Conservation (phyloP, 345 rosid genomes). For the Draba incana region DNA sequence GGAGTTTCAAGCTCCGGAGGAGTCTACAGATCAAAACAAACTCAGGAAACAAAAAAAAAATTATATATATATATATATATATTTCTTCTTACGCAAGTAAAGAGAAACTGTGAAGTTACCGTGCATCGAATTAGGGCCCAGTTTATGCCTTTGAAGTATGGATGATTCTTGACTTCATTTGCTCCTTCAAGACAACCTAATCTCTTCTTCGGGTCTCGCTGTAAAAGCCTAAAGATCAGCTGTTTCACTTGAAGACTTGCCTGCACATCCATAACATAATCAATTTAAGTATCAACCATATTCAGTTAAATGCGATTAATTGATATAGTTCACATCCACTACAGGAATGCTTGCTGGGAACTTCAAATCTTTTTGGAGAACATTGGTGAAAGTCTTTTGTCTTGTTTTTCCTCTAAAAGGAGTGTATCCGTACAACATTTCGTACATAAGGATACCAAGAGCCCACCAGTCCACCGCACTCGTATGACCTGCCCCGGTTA, state of each 20-base stretch:
- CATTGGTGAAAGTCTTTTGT: conserved; percentile 88
- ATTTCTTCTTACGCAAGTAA: conserved; percentile 25
- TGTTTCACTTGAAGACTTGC: conserved; percentile 80
- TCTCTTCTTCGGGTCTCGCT: conserved; percentile 83
- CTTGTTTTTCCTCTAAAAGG: conserved; percentile 96
- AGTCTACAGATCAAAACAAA: conserved; percentile 47
- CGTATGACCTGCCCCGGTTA: conserved; percentile 84
- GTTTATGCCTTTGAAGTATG: conserved; percentile 75
- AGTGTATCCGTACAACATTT: conserved; percentile 96
- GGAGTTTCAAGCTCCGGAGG: conserved; percentile 85
- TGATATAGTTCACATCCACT: conserved; percentile 20
- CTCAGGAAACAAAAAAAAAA: not conserved
- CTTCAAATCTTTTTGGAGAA: conserved; percentile 86
- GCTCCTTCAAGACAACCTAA: conserved; percentile 84
- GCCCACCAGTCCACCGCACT: conserved; percentile 99
- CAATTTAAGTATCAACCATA: not conserved
- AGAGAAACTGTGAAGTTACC: conserved; percentile 49
- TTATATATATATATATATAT: no score
- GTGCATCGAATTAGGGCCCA: conserved; percentile 93
- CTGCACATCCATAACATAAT: conserved; percentile 45
- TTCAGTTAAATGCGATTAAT: not conserved
- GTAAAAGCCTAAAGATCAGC: conserved; percentile 70
- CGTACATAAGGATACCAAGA: conserved; percentile 89
- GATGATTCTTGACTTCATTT: conserved; percentile 79
- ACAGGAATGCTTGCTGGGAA: conserved; percentile 76